Evolutionary conservation across 805 yeast species (phyloP), one percentile per base, ranked within the genome.

Genomic region (Zygosaccharomyces pseudorouxii): DNA sequence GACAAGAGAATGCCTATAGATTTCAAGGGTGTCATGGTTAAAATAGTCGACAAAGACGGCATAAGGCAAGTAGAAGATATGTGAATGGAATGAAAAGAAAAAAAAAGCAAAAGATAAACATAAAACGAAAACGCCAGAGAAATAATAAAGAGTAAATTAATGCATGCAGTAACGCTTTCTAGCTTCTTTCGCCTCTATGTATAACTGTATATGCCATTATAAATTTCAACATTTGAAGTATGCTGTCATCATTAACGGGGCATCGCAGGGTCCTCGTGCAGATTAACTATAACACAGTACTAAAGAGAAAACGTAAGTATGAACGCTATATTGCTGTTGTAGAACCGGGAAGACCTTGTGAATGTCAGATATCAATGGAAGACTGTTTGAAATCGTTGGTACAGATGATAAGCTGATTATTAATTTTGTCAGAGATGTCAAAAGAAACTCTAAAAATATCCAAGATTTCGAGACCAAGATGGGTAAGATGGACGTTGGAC

Each of bases 11-110:
- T 62, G 69, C 69, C 69, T n/a, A 78, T 93, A 51, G 98, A 92
- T 63, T 92, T 87, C 76, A 93, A 92, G 73, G 98, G 98, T 27
- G 81, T 84, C 27, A 71, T 71, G 51, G 77, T 86, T 42, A 84
- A 84, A 66, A 74, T 81, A 20, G 84, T 86, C 16, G 85, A 78
- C 61, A 70, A 82, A 65, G 78, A 76, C 51, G 85, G 87, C 54
- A 69, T 79, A 64, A 70, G 78, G 68, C 65, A 63, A 47, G 58
- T 69, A 50, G 71, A 73, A 55, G 65, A 60, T 38, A 52, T 58
- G 36, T 56, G 51, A 25, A 33, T 33, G 37, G 37, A 33, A 38
- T 20, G 20, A 9, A 10, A 25, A 7, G 6, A 22, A 22, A 22
- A 22, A 7, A 7, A 22, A n/a, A n/a, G n/a, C n/a, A 29, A 30